A percentile compares a stretch with the other conserved stretches of the same genome.
Conservation (phyloP, 352 stramenopile genomes). For the Vaucheria bursata region DNA sequence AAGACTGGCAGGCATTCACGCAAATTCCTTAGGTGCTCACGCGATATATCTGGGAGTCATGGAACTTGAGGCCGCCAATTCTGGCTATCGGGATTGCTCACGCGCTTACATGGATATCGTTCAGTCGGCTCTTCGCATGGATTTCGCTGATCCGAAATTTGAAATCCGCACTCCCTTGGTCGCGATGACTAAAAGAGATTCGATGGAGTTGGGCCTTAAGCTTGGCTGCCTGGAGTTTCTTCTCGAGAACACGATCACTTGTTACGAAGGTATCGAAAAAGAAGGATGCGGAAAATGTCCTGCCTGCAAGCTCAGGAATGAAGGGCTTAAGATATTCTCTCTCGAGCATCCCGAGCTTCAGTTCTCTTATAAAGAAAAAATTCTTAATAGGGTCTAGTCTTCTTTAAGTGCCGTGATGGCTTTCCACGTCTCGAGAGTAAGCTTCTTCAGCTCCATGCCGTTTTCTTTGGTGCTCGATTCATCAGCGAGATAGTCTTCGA, state of each 20-base stretch:
- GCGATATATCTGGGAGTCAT: not conserved
- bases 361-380: not conserved
- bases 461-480: not conserved
- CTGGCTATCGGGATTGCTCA: conserved; percentile 3
- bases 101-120: conserved; percentile 1
- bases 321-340: not conserved
- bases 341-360: not conserved
- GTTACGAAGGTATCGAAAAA: not conserved
- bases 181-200: not conserved
- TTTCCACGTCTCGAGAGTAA: not conserved
- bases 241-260: not conserved
- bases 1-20: not conserved
- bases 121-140: not conserved
- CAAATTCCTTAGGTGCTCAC: not conserved
- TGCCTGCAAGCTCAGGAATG: not conserved
- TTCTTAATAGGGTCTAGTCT: not conserved
- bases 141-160: not conserved
- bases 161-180: not conserved
- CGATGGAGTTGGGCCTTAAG: not conserved
- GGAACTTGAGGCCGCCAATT: not conserved
- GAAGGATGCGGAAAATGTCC: not conserved
- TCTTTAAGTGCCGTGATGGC: not conserved
- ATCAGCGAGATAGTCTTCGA: not conserved
- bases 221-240: not conserved
- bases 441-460: not conserved